Evolutionary conservation across 2,329 filamentous ascomycete species (phyloP).

Genomic region (Cladosporium sp.): DNA sequence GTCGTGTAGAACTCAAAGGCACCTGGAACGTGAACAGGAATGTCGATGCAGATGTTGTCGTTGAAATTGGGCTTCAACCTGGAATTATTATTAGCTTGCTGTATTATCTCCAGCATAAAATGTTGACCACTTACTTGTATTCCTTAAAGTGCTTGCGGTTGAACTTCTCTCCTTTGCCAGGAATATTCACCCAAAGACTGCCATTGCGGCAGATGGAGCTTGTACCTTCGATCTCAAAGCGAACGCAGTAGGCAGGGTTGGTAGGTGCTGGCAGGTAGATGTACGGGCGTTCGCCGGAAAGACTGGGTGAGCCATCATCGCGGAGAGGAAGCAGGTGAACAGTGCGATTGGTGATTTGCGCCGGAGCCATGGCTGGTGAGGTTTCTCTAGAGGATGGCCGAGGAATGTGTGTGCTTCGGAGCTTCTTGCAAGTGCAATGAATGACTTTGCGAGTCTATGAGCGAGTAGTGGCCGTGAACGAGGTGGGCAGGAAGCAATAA

Average conservation of each 20-base stretch:
- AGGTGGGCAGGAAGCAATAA: not conserved
- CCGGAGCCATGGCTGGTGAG: conserved; percentile 38
- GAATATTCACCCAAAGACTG: conserved; percentile 95
- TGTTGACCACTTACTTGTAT: conserved; percentile 71
- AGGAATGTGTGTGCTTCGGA: conserved; percentile 8
- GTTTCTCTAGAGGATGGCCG: not conserved
- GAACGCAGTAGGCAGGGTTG: conserved; percentile 71
- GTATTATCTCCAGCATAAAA: not conserved
- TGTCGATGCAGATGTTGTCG: conserved; percentile 82
- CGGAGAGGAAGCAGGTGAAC: conserved; percentile 89
- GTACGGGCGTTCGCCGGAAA: conserved; percentile 73
- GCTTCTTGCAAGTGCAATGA: not conserved
- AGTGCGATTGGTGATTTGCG: conserved; percentile 39
- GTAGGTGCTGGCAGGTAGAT: conserved; percentile 83
- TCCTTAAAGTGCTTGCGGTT: conserved; percentile 78
- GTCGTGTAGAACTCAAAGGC: conserved; percentile 94
- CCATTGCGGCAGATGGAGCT: conserved; percentile 95
- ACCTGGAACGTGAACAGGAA: conserved; percentile 79
- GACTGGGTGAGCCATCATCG: conserved; percentile 87
- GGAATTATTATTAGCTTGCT: conserved; percentile 17
- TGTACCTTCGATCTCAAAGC: conserved; percentile 90
- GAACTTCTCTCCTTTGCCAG: conserved; percentile 73
- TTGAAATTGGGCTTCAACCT: conserved; percentile 93
- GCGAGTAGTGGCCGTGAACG: conserved; percentile 4
- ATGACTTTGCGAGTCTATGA: not conserved